Percentiles rank a stretch among this genome's conserved stretches.
Evolutionary conservation across 2,329 filamentous ascomycete genomes (phyloP).

Genomic region (Calonectria honghensis): DNA sequence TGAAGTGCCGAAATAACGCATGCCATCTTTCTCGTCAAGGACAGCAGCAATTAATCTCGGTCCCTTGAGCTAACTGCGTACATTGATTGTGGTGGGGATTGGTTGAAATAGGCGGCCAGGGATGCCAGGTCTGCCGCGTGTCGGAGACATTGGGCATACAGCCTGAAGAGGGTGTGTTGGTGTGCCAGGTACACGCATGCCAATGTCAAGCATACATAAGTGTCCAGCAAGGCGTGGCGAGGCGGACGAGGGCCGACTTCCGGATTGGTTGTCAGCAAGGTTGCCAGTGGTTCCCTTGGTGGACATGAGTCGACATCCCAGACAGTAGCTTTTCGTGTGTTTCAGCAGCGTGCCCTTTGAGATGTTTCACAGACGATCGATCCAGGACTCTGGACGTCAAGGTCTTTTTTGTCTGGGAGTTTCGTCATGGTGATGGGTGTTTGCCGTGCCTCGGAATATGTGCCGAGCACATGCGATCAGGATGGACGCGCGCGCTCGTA

Average conservation of each 20-base stretch:
- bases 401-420: not conserved
- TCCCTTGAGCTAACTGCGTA: not conserved
- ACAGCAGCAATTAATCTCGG: constrained; percentile 16
- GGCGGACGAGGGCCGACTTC: not conserved
- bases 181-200: constrained; percentile 7
- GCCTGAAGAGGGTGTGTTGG: constrained; percentile 20
- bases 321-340: not conserved
- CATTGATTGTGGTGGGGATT: constrained; percentile 20
- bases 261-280: constrained; percentile 10
- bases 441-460: not conserved
- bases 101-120: constrained; percentile 14
- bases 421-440: not conserved
- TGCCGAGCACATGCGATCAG: constrained; percentile 7
- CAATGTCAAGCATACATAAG: constrained; percentile 16
- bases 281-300: constrained; percentile 7
- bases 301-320: constrained; percentile 4
- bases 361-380: constrained; percentile 18
- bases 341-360: constrained; percentile 7
- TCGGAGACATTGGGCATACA: constrained; percentile 11
- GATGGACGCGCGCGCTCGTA: constrained; percentile 3
- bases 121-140: constrained; percentile 9
- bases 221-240: constrained; percentile 13
- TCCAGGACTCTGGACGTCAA: not conserved
- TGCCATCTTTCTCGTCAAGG: not conserved
- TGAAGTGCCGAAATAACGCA: constrained; percentile 17